Evolutionary conservation across 2,329 filamentous ascomycete species (phyloP).

Genomic region (Fusarium burgessii): DNA sequence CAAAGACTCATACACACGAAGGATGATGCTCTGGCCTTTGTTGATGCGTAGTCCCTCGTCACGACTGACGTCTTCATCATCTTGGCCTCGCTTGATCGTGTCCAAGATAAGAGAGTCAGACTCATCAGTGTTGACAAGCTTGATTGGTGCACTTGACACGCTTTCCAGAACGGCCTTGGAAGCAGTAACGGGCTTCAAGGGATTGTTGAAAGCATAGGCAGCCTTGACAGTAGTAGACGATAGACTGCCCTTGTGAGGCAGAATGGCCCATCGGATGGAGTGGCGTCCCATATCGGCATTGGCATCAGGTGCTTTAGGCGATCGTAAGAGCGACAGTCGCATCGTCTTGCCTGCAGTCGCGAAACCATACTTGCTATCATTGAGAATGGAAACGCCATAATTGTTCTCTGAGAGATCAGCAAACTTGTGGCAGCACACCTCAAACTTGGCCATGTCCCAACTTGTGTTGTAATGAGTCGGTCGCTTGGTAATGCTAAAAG

Average conservation of each 20-base stretch:
- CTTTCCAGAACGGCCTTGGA: conserved; percentile 45
- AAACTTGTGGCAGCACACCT: conserved; percentile 96
- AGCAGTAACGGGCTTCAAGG: conserved; percentile 62
- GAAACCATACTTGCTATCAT: conserved; percentile 97
- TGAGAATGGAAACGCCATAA: conserved; percentile 92
- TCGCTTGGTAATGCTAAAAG: conserved; percentile 87
- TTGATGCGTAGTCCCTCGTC: conserved; percentile 72
- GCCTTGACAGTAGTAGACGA: conserved; percentile 81
- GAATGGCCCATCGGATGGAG: conserved; percentile 87
- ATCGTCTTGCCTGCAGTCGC: conserved; percentile 90
- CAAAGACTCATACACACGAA: conserved; percentile 89
- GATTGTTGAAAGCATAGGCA: conserved; percentile 91
- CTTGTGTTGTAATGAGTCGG: conserved; percentile 98
- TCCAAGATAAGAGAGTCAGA: conserved; percentile 80
- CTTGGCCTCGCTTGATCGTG: conserved; percentile 91
- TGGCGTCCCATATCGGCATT: conserved; percentile 95
- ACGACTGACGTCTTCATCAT: conserved; percentile 78
- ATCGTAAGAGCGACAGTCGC: conserved; percentile 86
- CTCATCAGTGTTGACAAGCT: conserved; percentile 69
- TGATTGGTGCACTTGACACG: conserved; percentile 64
- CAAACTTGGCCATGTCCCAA: conserved; percentile 98
- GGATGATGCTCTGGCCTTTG: conserved; percentile 81
- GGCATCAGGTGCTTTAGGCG: conserved; percentile 91
- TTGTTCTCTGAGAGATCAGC: conserved; percentile 89
- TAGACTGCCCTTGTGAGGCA: conserved; percentile 83